These are phyloP conservation scores for Tricholoma flavovirens DNA, from an alignment of 768 basidiomycete genomes.

Conservation along the genomic window DNA sequence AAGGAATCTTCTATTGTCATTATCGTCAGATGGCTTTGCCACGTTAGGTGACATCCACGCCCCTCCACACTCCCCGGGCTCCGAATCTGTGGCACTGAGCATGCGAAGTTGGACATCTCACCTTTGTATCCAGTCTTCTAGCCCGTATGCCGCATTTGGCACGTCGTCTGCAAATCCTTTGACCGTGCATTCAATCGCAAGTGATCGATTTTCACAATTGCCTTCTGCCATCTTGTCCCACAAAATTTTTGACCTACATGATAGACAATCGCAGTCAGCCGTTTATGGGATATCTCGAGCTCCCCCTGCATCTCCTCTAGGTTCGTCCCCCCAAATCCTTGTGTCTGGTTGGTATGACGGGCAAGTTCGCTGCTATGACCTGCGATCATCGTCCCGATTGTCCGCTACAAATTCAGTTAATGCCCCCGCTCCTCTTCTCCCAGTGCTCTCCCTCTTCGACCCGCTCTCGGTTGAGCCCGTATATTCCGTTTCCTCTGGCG, in stretches of 20 bases:
- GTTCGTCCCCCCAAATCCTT: conserved; percentile 63
- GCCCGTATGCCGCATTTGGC: conserved; percentile 65
- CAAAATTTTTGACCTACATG: conserved; percentile 16
- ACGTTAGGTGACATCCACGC: conserved; percentile 23
- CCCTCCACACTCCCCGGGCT: conserved; percentile 15
- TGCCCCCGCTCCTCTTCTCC: conserved; percentile 36
- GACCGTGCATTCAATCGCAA: conserved; percentile 46
- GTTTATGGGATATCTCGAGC: conserved; percentile 68
- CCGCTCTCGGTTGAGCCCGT: conserved; percentile 69
- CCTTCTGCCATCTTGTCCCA: conserved; percentile 47
- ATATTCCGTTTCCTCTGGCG: conserved; percentile 71
- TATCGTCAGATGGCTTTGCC: conserved; percentile 53
- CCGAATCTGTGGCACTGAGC: conserved; percentile 36
- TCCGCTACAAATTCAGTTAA: conserved; percentile 1
- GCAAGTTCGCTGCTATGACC: conserved; percentile 65
- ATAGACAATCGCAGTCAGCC: conserved; percentile 36
- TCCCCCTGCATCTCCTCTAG: conserved; percentile 61
- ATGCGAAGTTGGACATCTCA: conserved; percentile 59
- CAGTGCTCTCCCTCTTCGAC: conserved; percentile 58
- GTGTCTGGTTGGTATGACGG: conserved; percentile 85
- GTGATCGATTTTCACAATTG: conserved; percentile 36
- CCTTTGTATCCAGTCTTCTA: conserved; percentile 44
- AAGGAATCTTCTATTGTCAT: conserved; percentile 40
- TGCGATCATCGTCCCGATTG: conserved; percentile 44
- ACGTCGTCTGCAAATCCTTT: conserved; percentile 56